These are phyloP conservation scores for Fraxinus sp. DNA, from an alignment of 305 asterid species.

Conservation along the genomic window DNA sequence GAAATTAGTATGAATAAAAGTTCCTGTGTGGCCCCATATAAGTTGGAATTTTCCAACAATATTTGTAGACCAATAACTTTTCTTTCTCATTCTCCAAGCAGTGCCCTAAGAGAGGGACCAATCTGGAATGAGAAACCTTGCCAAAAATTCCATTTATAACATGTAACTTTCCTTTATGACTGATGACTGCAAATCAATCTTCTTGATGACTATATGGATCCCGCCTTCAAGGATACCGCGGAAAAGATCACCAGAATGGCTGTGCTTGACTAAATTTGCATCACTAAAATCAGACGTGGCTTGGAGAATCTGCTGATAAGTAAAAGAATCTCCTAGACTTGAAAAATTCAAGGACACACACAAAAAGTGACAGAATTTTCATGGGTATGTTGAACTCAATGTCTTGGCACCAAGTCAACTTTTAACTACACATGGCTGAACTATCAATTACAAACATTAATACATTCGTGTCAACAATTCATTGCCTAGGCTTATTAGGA, in stretches of 20 bases:
- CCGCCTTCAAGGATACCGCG: slow-evolving; percentile 68
- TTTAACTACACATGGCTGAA: too few relatives aligned
- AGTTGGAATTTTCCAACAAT: too few relatives aligned
- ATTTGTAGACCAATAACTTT: slow-evolving; percentile 55
- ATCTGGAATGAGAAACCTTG: slow-evolving; percentile 70
- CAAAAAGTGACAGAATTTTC: slow-evolving; percentile 37
- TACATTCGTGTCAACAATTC: too few relatives aligned
- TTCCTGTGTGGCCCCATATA: too few relatives aligned
- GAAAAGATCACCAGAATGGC: slow-evolving; percentile 83
- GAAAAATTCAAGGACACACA: slow-evolving; percentile 41
- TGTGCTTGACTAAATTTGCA: slow-evolving; percentile 59
- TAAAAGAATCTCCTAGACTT: slow-evolving; percentile 51
- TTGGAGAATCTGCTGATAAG: slow-evolving; percentile 71
- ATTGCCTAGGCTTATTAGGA: too few relatives aligned
- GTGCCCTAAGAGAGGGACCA: slow-evolving; percentile 81
- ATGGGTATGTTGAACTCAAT: not conserved
- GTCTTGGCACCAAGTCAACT: too few relatives aligned
- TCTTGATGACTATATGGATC: slow-evolving; percentile 65
- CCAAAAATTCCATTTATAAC: slow-evolving; percentile 36
- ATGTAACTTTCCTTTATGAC: slow-evolving; percentile 56
- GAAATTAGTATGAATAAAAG: too few relatives aligned
- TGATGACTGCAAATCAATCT: slow-evolving; percentile 47
- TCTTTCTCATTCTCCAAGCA: slow-evolving; percentile 86
- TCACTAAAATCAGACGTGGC: slow-evolving; percentile 66
- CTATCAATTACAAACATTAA: too few relatives aligned